Evolutionary conservation across 176 grass and related monocot species (phyloP).

Genomic region (Triticum dicoccoides): DNA sequence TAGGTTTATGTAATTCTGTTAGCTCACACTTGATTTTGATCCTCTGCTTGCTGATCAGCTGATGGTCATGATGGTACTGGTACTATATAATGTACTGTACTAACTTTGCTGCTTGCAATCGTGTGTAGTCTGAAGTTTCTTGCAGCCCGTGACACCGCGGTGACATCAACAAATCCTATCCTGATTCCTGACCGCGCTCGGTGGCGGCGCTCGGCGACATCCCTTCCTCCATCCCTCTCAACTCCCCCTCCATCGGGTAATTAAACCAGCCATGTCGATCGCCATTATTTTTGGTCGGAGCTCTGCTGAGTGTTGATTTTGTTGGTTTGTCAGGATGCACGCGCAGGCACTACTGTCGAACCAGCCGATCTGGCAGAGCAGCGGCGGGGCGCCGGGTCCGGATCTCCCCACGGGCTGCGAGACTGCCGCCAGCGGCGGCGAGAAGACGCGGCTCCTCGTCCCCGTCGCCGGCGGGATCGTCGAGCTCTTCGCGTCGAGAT

Average conservation of each 20-base stretch:
- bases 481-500: constrained; percentile 66
- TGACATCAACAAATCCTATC: constrained; percentile 42
- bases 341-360: constrained; percentile 67
- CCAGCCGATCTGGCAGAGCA: constrained; percentile 68
- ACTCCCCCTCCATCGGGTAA: constrained; percentile 60
- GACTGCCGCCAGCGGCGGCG: not conserved
- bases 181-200: constrained; percentile 28
- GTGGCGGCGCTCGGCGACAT: constrained; percentile 44
- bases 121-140: constrained; percentile 19
- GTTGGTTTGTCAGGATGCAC: constrained; percentile 33
- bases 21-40: not conserved
- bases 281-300: not conserved
- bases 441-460: constrained; percentile 61
- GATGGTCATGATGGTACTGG: not conserved
- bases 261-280: not conserved
- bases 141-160: constrained; percentile 34
- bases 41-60: not conserved
- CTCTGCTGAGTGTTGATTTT: not conserved
- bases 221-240: constrained; percentile 59
- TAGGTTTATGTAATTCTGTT: not conserved
- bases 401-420: constrained; percentile 39
- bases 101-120: not conserved
- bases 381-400: not conserved
- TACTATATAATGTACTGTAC: no score
- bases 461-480: constrained; percentile 76